Conservation (phyloP, 495 filamentous ascomycete species). For the Acidiella bohemica region DNA sequence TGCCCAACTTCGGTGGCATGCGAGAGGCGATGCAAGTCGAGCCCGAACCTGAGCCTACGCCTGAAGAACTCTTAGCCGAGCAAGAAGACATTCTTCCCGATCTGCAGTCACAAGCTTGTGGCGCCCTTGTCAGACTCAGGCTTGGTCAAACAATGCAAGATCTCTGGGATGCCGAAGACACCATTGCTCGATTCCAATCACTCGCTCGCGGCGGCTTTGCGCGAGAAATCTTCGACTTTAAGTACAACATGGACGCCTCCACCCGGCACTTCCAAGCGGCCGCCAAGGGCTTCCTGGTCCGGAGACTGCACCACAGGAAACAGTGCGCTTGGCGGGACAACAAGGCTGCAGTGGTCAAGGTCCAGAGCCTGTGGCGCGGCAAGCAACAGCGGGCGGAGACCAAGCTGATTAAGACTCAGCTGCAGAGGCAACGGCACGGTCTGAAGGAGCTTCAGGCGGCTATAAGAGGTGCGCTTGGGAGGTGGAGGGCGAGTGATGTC, state of each 20-base stretch:
- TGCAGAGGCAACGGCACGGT: conserved; percentile 44
- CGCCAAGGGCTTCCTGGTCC: conserved; percentile 64
- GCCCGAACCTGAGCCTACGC: conserved; percentile 66
- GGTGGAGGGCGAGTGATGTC: conserved; percentile 26
- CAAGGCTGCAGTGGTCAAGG: conserved; percentile 53
- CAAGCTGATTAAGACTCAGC: conserved; percentile 46
- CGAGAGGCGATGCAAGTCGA: conserved; percentile 89
- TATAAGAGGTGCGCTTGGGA: conserved; percentile 28
- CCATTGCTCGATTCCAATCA: conserved; percentile 68
- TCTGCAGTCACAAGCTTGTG: conserved; percentile 76
- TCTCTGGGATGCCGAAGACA: conserved; percentile 78
- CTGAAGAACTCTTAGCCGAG: conserved; percentile 69
- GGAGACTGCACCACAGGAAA: conserved; percentile 46
- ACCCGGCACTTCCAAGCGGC: conserved; percentile 74
- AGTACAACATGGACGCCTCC: conserved; percentile 51
- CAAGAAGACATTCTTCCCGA: conserved; percentile 58
- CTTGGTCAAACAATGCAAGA: conserved; percentile 74
- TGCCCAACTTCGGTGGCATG: conserved; percentile 97
- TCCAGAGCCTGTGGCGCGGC: conserved; percentile 79
- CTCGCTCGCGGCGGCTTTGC: conserved; percentile 67
- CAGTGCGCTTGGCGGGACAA: conserved; percentile 56
- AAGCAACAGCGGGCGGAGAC: conserved; percentile 57
- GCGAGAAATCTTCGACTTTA: conserved; percentile 56
- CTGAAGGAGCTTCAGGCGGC: conserved; percentile 43
- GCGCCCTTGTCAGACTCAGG: conserved; percentile 60